Percentiles rank a stretch among this genome's conserved stretches.
These are phyloP conservation scores for Gastrolobium bilobum DNA, from an alignment of 306 rosid species.

Conservation along the genomic window DNA sequence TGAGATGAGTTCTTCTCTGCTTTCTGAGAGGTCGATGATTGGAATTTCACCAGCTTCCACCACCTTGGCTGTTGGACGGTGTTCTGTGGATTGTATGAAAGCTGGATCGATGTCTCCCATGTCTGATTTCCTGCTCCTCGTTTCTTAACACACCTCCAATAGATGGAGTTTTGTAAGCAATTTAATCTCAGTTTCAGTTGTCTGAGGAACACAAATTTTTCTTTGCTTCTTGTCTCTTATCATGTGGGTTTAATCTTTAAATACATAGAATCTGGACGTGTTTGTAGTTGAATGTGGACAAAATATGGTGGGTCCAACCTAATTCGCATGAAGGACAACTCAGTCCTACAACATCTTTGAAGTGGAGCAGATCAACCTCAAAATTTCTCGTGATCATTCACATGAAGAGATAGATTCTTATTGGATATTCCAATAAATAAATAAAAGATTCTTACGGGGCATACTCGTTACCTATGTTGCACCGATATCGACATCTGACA, in stretches of 20 bases:
- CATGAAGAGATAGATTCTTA: no score
- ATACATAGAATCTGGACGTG: conserved; percentile 48
- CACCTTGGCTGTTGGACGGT: conserved; percentile 54
- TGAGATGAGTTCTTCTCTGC: conserved; percentile 36
- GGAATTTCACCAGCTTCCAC: conserved; percentile 50
- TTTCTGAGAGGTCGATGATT: conserved; percentile 49
- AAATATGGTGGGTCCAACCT: neutral
- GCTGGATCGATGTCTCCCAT: conserved; percentile 77
- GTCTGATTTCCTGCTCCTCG: conserved; percentile 13
- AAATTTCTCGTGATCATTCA: no score
- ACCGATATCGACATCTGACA: no score
- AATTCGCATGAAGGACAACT: neutral
- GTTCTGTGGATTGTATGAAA: conserved; percentile 73
- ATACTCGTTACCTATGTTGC: no score
- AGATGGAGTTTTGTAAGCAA: no score
- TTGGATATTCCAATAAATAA: no score
- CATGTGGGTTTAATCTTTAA: neutral
- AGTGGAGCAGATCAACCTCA: no score
- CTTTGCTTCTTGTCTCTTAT: neutral
- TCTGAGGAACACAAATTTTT: neutral
- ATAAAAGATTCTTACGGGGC: no score
- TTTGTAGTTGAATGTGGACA: conserved; percentile 29
- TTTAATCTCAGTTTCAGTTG: neutral
- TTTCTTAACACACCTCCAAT: neutral
- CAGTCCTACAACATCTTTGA: no score